Evolutionary conservation across 2,329 filamentous ascomycete species (phyloP), one percentile per base, ranked within the genome.

Genomic region (Fusarium pseudoanthophilum): DNA sequence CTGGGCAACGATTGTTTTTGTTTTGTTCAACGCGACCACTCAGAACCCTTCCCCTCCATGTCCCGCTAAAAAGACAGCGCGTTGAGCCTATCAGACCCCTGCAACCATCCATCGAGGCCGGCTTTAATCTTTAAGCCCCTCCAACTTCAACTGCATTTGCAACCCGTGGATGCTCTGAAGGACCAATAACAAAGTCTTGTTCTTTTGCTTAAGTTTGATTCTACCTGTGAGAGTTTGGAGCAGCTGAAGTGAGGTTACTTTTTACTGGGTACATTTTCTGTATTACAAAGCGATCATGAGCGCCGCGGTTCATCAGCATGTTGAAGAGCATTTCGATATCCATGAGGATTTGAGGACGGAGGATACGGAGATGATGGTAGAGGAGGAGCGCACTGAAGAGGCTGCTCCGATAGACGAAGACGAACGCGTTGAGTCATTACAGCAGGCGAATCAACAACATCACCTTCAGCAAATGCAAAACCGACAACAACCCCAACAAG

Each of bases 311-410:
- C 76, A 75, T 40, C 77, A 75, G 59, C 76, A 81, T 77, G 64
- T 75, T 28, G 81, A 80, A 34, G 81, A 85, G 28, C 75, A 80
- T 20, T 87, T 88, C 69, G 81, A 83, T 30, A 87, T 88, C 62
- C 85, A 87, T 76, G 84, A 87, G 69, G 87, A 88, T 81, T 81
- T 79, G 3, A 82, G 83, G 21, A 87, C 86, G 11, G 85, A 86
- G 71, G 86, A 88, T 56, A 86, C 86, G 3, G 83, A 86, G 71
- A 83, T 87, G 82, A 85, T 86, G 80, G 80, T 80, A 13, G 85
- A 86, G n/a, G 81, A 82, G 30, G 81, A 83, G 34, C 67, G 73
- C 55, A 71, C 78, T 11, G 76, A 77, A 39, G 76, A 78, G 28
- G 76, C 65, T 46, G 75, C 49, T 13, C 75, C 74, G 45, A 64